Percentiles rank a stretch among this genome's conserved stretches.
These are phyloP conservation scores for Neurospora sp. DNA, from an alignment of 495 filamentous ascomycete genomes.

Conservation along the genomic window DNA sequence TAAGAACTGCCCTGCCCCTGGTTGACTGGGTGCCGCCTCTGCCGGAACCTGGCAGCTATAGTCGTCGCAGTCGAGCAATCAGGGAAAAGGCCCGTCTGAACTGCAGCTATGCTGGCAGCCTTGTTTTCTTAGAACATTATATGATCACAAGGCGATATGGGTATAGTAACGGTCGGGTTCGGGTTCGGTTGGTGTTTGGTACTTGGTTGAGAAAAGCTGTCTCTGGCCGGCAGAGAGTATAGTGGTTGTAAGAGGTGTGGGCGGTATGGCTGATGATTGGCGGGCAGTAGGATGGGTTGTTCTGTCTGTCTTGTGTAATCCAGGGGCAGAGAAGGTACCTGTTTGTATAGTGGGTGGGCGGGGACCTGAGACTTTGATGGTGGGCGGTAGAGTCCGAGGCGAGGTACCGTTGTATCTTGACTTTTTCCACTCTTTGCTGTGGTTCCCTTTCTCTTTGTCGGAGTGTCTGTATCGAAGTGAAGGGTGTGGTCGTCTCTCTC, in stretches of 20 bases:
- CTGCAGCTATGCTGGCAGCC: slow-evolving; percentile 10
- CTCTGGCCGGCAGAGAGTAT: slow-evolving; percentile 7
- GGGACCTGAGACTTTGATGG: not conserved
- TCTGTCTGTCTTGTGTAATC: slow-evolving; percentile 3
- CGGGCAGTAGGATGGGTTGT: not conserved
- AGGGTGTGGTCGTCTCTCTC: not conserved
- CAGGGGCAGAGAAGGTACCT: not conserved
- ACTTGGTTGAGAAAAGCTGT: not conserved
- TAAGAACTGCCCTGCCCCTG: too few relatives aligned
- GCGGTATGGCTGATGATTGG: not conserved
- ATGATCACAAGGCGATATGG: slow-evolving; percentile 1
- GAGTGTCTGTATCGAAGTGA: not conserved
- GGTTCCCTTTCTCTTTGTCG: not conserved
- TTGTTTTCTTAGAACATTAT: slow-evolving; percentile 4
- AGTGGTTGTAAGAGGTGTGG: slow-evolving; percentile 2
- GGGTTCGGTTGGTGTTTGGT: not conserved
- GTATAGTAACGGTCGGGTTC: not conserved
- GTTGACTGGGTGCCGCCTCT: slow-evolving; percentile 5
- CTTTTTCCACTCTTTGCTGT: not conserved
- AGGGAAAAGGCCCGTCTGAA: slow-evolving; percentile 6
- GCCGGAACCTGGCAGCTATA: slow-evolving; percentile 10
- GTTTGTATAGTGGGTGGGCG: not conserved
- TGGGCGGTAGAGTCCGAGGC: not conserved
- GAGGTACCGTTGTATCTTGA: not conserved
- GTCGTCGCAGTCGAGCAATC: slow-evolving; percentile 3